phyloP scores from a whole-genome alignment of 225 moss, liverwort and hornwort species.

The Physcomitrium patens region DNA sequence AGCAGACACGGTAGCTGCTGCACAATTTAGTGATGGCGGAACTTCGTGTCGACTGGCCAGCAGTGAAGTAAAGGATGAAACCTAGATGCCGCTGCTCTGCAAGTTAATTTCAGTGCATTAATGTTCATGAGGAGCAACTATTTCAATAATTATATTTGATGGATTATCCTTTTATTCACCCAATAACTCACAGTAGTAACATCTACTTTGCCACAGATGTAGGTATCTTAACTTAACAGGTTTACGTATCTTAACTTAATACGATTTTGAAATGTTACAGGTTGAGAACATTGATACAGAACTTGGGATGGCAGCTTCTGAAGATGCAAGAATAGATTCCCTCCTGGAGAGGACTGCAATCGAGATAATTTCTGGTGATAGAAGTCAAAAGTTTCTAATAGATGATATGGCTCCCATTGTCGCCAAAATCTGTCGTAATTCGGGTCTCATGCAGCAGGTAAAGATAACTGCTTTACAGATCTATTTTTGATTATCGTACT shows the following conservation, averaged over 20 bases:
- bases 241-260: not conserved
- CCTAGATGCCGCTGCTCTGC: not conserved
- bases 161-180: not conserved
- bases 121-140: not conserved
- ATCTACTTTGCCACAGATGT: not conserved
- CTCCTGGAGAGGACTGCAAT: slow-evolving; percentile 48
- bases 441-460: slow-evolving; percentile 59
- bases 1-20: slow-evolving; percentile 39
- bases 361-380: slow-evolving; percentile 52
- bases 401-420: slow-evolving; percentile 63
- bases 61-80: not conserved
- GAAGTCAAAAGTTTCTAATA: slow-evolving; percentile 40
- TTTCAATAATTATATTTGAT: not conserved
- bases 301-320: slow-evolving; percentile 61
- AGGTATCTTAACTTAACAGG: not conserved
- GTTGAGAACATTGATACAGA: slow-evolving; percentile 57
- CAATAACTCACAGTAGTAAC: not conserved
- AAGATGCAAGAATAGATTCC: slow-evolving; percentile 64
- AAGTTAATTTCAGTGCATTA: not conserved
- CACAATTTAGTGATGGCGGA: slow-evolving; percentile 4
- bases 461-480: not conserved
- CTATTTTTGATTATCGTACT: not conserved
- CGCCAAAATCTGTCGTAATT: slow-evolving; percentile 51
- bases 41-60: not conserved
- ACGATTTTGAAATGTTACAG: slow-evolving; percentile 27